Evolutionary conservation across 2,329 filamentous ascomycete species (phyloP).

Genomic region (Xylariaceae sp.): DNA sequence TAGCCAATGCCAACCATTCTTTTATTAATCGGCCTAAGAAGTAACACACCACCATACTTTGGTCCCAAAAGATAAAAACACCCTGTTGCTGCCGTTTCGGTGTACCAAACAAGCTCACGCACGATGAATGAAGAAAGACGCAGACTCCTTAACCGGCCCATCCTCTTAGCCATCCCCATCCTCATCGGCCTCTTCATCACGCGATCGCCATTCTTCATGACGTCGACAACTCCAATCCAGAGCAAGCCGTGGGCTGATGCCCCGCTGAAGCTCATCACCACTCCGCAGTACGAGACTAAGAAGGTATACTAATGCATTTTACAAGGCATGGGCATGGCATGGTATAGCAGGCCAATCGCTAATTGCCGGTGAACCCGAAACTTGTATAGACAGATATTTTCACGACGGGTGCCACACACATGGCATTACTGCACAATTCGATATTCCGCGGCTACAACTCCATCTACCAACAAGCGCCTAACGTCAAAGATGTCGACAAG

Average conservation of each 20-base stretch:
- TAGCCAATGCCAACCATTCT: conserved; percentile 14
- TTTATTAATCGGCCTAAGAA: conserved; percentile 15
- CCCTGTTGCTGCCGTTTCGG: conserved; percentile 1
- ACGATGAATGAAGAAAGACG: conserved; percentile 32
- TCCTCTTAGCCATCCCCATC: conserved; percentile 44
- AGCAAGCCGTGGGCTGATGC: conserved; percentile 58
- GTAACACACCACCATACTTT: not conserved
- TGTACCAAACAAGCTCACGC: not conserved
- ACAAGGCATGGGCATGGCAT: too few relatives aligned
- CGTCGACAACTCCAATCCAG: conserved; percentile 39
- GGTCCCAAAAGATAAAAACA: conserved; percentile 4
- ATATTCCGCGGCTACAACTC: conserved; percentile 70
- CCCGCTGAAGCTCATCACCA: conserved; percentile 61
- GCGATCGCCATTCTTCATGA: conserved; percentile 50
- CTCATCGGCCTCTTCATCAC: conserved; percentile 47
- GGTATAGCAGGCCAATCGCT: too few relatives aligned
- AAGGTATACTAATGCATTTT: too few relatives aligned
- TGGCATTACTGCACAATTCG: conserved; percentile 67
- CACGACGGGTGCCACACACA: conserved; percentile 65
- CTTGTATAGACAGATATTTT: conserved; percentile 61
- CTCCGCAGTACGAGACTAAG: conserved; percentile 59
- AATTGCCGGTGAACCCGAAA: too few relatives aligned
- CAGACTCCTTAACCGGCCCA: conserved; percentile 38
- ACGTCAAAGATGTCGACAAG: conserved; percentile 59
- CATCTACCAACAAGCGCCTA: conserved; percentile 65